Evolutionary conservation across 1,284 basidiomycete genomes (phyloP), one percentile per base, ranked within the genome.

Genomic region (Blastosporella zonata): DNA sequence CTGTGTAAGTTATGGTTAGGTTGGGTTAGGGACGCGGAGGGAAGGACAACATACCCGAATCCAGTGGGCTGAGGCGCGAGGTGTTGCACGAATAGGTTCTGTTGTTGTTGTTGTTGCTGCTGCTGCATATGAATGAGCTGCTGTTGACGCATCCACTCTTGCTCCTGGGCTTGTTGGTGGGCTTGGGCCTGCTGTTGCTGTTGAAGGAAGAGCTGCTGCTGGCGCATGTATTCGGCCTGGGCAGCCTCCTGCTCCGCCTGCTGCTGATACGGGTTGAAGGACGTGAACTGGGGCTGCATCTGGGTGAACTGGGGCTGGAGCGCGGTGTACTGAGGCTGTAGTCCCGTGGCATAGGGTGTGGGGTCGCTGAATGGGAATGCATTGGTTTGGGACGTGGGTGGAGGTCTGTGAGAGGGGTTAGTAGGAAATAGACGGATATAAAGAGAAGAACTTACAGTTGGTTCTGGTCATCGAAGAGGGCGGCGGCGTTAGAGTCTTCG

Each of bases 241-340:
- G 82, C 77, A 15, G 84, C 84, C 64, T 90, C 85, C 58, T 97
- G 86, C 62, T 98, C 91, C 43, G 93, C 85, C 59, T 96, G 88
- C 69, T 97, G 93, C 55, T 97, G 89, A 63, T 97, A 99, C 0
- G 96, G 96, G 56, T 96, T 97, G 80, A 97, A 96, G 58, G 93
- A 93, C 2, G 95, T 97, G 60, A 83, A 90, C 60, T 90, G 87
- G 0, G 82, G 81, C 57, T 84, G 68, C 17, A 73, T 53, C 15
- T 67, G 63, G 2, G 72, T 74, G 52, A 66, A 73, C 47, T 75
- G 82, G 0, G 78, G 78, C 57, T 82, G 84, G 2, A 87, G 38
- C 21, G 62, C 57, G 4, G 72, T 74, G 47, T 62, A 72, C 55
- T 82, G 82, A 0, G 78, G 79, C 59, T 82, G 84, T 8, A 86